Evolutionary conservation across 495 filamentous ascomycete species (phyloP), one percentile per base, ranked within the genome.

Genomic region (Penicilliopsis zonata): DNA sequence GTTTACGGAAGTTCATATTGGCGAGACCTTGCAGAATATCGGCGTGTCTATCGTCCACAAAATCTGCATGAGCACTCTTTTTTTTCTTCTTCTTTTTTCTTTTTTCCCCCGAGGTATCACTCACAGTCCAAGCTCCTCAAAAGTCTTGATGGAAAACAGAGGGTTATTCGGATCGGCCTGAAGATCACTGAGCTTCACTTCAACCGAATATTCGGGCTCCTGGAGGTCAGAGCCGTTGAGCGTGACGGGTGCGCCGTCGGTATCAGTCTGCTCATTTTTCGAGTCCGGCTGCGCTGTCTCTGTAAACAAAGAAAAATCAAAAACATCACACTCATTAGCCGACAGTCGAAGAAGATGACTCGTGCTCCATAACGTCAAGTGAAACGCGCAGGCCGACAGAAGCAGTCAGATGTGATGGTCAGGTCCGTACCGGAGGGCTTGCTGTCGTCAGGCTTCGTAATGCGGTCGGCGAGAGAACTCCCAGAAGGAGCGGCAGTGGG

Each of bases 111-210:
- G n/a, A n/a, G n/a, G n/a, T n/a, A n/a, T n/a, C n/a, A 72, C 80
- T 62, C 51, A 87, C 78, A 96, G 62, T 41, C 82, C 78, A 36
- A 99, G 71, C 37, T 94, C 72, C 23, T 94, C 79, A 49, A 96
- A 99, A 0, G 67, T 72, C 40, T 78, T 79, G 32, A 78, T 73
- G 7, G 90, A 96, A 56, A 69, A 87, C 13, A 98, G 67, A 2
- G 90, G 90, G 49, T 83, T 88, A 37, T 83, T 78, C 0, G 79
- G 75, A 47, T 98, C 85, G 10, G 72, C 70, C 52, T 95, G 88
- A 27, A 93, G 65, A 47, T 94, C 87, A 41, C 75, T 80, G 28
- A 98, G 70, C 59, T 90, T 88, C 41, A 98, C 84, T 42, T 93
- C 75, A 31, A 98, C 80, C 34, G 82, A 75, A 57, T 81, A 87